phyloP scores from a whole-genome alignment of 306 rosid species.

The Sindora glabra region DNA sequence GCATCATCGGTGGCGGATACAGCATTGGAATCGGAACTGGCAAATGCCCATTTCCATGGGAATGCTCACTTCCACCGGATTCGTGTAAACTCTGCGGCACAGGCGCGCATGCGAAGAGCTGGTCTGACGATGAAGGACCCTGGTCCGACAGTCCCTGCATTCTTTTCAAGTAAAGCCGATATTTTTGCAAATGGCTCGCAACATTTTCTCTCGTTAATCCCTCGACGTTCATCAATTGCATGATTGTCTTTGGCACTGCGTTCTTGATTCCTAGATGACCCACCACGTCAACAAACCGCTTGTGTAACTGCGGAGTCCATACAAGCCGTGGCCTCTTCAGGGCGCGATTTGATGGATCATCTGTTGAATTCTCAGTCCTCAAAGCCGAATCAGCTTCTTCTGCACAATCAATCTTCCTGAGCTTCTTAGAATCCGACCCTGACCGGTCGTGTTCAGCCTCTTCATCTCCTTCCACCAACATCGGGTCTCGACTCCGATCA shows the following conservation, averaged over 20 bases:
- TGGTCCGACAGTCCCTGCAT: constrained; percentile 64
- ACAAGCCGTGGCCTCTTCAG: constrained; percentile 72
- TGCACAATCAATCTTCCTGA: constrained; percentile 39
- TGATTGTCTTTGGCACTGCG: constrained; percentile 90
- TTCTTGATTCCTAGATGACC: constrained; percentile 76
- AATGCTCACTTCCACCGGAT: constrained; percentile 29
- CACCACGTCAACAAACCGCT: constrained; percentile 88
- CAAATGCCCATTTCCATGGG: constrained; percentile 34
- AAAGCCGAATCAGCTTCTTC: constrained; percentile 63
- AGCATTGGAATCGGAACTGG: constrained; percentile 39
- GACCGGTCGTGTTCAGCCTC: constrained; percentile 35
- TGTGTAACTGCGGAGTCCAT: constrained; percentile 94
- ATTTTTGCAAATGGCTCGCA: constrained; percentile 91
- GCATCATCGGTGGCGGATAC: constrained; percentile 40
- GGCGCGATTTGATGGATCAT: constrained; percentile 37
- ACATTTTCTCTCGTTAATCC: constrained; percentile 94
- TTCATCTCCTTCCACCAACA: constrained; percentile 35
- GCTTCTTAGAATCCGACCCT: constrained; percentile 51
- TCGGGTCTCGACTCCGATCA: constrained; percentile 19
- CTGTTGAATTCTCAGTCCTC: constrained; percentile 31
- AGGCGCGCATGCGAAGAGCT: constrained; percentile 74
- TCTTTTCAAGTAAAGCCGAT: constrained; percentile 78
- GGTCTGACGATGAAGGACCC: constrained; percentile 63
- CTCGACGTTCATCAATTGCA: constrained; percentile 94
- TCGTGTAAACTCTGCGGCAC: constrained; percentile 61